phyloP scores from a whole-genome alignment of 1,284 basidiomycete genomes.

The Cryptococcus sp. region DNA sequence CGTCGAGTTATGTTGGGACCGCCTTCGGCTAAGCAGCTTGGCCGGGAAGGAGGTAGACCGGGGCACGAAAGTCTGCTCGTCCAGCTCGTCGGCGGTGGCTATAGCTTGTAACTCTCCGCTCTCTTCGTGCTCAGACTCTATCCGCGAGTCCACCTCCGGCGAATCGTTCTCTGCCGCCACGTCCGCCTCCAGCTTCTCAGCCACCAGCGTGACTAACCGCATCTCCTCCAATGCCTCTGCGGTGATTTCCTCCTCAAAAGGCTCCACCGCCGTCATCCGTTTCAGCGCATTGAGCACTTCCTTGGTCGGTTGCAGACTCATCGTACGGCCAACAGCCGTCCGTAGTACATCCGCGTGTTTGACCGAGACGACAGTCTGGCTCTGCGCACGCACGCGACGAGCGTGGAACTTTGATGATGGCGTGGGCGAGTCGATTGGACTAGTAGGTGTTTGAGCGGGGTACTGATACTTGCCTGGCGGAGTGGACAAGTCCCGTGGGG shows the following conservation, averaged over 20 bases:
- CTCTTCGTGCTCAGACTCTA: neutral
- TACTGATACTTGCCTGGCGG: neutral
- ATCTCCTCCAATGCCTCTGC: slow-evolving; percentile 10
- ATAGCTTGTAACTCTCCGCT: neutral
- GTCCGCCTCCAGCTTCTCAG: slow-evolving; percentile 7
- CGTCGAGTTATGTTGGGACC: slow-evolving; percentile 1
- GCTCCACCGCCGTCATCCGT: slow-evolving; percentile 7
- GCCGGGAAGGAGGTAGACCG: slow-evolving; percentile 24
- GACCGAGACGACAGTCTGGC: slow-evolving; percentile 18
- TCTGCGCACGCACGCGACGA: slow-evolving; percentile 12
- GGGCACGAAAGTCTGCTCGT: neutral
- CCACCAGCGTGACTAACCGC: slow-evolving; percentile 8
- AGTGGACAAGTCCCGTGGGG: slow-evolving; percentile 14
- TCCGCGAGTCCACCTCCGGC: neutral
- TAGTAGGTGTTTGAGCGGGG: neutral
- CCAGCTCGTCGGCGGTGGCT: neutral
- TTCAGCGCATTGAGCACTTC: slow-evolving; percentile 16
- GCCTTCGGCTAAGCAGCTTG: slow-evolving; percentile 16
- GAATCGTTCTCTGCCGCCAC: neutral
- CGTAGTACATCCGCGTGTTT: slow-evolving; percentile 18
- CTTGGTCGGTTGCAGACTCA: slow-evolving; percentile 25
- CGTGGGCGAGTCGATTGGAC: slow-evolving; percentile 12
- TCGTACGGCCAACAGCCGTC: slow-evolving; percentile 27
- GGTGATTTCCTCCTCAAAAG: neutral
- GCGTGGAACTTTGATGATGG: slow-evolving; percentile 12